phyloP scores from a whole-genome alignment of 441 rosid species.

The Croton laevigatus region DNA sequence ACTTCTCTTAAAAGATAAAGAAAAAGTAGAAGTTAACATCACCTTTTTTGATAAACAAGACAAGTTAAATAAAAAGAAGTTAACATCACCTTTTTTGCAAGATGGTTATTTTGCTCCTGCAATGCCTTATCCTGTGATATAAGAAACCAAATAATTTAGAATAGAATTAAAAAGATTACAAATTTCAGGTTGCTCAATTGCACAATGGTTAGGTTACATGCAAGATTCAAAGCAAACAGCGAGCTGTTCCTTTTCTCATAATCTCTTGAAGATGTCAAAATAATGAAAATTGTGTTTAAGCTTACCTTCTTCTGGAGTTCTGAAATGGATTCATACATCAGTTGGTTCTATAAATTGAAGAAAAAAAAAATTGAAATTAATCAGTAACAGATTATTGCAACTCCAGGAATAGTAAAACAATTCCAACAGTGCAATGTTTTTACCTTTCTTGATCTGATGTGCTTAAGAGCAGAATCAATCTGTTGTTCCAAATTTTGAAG shows the following conservation, averaged over 20 bases:
- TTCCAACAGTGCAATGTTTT: neutral
- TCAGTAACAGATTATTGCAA: neutral
- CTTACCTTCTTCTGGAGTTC: slow-evolving; percentile 86
- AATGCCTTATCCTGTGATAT: slow-evolving; percentile 54
- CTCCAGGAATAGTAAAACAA: neutral
- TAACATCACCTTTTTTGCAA: slow-evolving; percentile 55
- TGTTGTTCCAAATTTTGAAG: slow-evolving; percentile 91
- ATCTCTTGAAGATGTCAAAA: neutral
- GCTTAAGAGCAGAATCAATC: slow-evolving; percentile 79
- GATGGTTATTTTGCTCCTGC: slow-evolving; percentile 70
- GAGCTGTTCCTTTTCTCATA: neutral
- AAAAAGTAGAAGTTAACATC: too few relatives aligned
- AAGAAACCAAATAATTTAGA: neutral
- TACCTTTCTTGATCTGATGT: slow-evolving; percentile 83
- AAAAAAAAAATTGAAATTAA: neutral
- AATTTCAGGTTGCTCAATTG: neutral
- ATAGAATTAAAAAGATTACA: neutral
- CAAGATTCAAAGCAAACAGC: too few relatives aligned
- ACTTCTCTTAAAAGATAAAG: too few relatives aligned
- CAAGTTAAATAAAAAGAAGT: neutral
- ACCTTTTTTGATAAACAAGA: too few relatives aligned
- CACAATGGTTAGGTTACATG: neutral
- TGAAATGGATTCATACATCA: slow-evolving; percentile 77
- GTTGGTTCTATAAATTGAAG: slow-evolving; percentile 55
- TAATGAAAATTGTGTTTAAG: neutral